Evolutionary conservation across 495 filamentous ascomycete genomes (phyloP).

Genomic region (Penicillium paradoxum): DNA sequence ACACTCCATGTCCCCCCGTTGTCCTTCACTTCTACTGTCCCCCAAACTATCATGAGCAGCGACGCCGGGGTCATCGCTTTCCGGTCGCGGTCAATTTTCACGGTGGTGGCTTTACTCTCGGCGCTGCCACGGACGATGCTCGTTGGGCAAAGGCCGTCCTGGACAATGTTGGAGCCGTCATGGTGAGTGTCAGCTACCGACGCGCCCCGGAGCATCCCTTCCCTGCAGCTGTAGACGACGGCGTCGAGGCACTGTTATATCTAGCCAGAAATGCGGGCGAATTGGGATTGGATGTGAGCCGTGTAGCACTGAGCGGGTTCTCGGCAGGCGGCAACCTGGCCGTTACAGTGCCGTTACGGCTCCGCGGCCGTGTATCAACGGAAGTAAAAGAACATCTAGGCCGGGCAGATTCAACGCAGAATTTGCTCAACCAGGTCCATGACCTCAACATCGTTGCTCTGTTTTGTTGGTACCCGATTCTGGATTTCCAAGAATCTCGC

Average conservation of each 20-base stretch:
- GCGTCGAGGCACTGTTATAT: conserved; percentile 64
- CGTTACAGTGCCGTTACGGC: conserved; percentile 70
- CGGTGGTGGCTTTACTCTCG: conserved; percentile 75
- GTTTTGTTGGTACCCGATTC: conserved; percentile 78
- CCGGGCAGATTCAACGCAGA: conserved; percentile 37
- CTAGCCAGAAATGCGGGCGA: conserved; percentile 55
- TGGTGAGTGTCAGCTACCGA: conserved; percentile 69
- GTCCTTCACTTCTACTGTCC: conserved; percentile 80
- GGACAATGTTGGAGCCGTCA: conserved; percentile 56
- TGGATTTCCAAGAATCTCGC: conserved; percentile 75
- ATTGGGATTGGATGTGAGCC: conserved; percentile 50
- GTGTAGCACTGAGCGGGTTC: conserved; percentile 77
- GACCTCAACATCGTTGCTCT: conserved; percentile 48
- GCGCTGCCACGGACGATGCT: conserved; percentile 63
- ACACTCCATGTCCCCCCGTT: conserved; percentile 50
- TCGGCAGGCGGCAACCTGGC: conserved; percentile 83
- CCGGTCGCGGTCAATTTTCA: conserved; percentile 71
- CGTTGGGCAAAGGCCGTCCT: conserved; percentile 58
- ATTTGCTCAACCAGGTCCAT: conserved; percentile 30
- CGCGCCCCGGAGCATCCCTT: conserved; percentile 75
- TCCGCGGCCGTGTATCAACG: conserved; percentile 37
- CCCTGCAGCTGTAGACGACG: conserved; percentile 71
- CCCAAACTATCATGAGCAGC: conserved; percentile 45
- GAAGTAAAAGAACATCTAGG: conserved; percentile 26
- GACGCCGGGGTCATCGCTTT: conserved; percentile 35